Evolutionary conservation across 768 basidiomycete genomes (phyloP).

Genomic region (Lyophyllum semitale): DNA sequence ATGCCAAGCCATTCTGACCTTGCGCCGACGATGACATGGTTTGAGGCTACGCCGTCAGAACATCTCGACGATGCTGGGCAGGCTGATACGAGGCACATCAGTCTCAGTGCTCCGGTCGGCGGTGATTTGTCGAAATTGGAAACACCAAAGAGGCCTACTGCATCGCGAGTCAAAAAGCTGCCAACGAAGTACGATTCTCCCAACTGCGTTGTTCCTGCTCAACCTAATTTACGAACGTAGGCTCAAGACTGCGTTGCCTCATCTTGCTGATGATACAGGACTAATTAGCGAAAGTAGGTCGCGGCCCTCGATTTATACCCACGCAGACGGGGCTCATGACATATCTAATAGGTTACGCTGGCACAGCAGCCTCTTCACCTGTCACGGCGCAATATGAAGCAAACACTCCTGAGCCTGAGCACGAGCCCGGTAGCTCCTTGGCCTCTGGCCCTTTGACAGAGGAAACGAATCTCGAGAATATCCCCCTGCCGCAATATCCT

Average conservation of each 20-base stretch:
- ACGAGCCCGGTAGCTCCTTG: constrained; percentile 27
- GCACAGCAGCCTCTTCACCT: constrained; percentile 76
- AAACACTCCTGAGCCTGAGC: constrained; percentile 54
- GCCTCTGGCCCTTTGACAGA: constrained; percentile 32
- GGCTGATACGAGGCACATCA: constrained; percentile 9
- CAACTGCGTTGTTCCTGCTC: background rate
- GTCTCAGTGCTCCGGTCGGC: constrained; percentile 19
- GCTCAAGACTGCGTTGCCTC: constrained; percentile 30
- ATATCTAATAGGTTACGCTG: constrained; percentile 50
- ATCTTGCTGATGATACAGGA: constrained; percentile 50
- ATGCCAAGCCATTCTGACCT: constrained; percentile 33
- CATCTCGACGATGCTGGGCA: constrained; percentile 32
- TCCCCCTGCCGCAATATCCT: constrained; percentile 72
- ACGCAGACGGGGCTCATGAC: constrained; percentile 10
- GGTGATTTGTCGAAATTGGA: constrained; percentile 34
- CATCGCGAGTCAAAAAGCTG: constrained; percentile 37
- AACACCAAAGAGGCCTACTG: constrained; percentile 49
- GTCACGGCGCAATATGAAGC: constrained; percentile 49
- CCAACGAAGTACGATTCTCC: constrained; percentile 30
- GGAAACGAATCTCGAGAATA: constrained; percentile 55
- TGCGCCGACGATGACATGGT: constrained; percentile 42
- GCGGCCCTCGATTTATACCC: background rate
- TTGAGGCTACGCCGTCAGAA: constrained; percentile 42
- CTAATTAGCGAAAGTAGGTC: constrained; percentile 63
- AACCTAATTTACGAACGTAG: constrained; percentile 17